phyloP scores from a whole-genome alignment of 257 asterid species.

The Phtheirospermum japonicum region DNA sequence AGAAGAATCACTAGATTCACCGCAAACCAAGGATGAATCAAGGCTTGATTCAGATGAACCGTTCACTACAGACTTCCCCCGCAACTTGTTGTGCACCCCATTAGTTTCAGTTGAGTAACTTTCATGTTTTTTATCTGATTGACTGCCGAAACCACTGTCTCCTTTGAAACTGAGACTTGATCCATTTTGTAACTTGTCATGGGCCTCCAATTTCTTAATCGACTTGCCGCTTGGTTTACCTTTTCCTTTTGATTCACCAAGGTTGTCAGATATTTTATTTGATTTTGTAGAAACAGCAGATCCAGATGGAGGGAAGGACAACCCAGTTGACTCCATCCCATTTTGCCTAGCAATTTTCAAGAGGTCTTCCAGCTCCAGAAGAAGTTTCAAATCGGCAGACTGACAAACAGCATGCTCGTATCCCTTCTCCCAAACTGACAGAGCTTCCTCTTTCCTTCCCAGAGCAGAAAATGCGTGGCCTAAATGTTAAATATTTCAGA shows the following conservation, averaged over 20 bases:
- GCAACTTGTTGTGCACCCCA: conserved; percentile 37
- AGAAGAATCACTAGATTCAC: conserved; percentile 45
- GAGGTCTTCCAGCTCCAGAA: conserved; percentile 86
- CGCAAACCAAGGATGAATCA: conserved; percentile 34
- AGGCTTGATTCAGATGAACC: conserved; percentile 38
- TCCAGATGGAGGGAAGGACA: conserved; percentile 35
- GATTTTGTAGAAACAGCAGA: conserved; percentile 44
- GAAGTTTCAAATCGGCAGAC: conserved; percentile 80
- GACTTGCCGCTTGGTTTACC: neutral
- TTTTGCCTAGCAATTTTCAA: conserved; percentile 50
- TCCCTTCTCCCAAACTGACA: conserved; percentile 86
- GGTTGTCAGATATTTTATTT: conserved; percentile 37
- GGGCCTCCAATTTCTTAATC: conserved; percentile 38
- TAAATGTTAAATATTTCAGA: conserved; percentile 36
- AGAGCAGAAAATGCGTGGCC: conserved; percentile 86
- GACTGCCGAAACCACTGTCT: conserved; percentile 30
- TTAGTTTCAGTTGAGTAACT: conserved; percentile 45
- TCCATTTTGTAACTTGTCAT: conserved; percentile 37
- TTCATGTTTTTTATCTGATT: conserved; percentile 46
- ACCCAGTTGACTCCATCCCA: conserved; percentile 43
- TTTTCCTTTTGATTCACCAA: conserved; percentile 28
- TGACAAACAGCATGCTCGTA: conserved; percentile 67
- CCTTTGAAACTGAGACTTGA: conserved; percentile 37
- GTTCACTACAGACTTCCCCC: conserved; percentile 42
- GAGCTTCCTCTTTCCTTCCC: conserved; percentile 85